Evolutionary conservation across 1,284 basidiomycete genomes (phyloP).

Genomic region (Pulveroboletus sp.): DNA sequence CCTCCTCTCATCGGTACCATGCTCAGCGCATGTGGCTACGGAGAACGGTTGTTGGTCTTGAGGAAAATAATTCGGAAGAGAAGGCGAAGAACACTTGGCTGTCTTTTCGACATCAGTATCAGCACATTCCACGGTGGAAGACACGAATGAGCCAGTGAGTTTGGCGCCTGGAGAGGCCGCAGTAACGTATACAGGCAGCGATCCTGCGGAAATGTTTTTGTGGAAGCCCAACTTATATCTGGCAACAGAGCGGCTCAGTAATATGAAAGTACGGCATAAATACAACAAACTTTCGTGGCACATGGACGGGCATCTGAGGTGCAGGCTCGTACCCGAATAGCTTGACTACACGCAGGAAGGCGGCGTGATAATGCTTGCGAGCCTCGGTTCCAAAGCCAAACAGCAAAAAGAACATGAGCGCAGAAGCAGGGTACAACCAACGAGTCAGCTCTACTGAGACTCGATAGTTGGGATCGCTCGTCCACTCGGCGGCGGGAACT

Average conservation of each 20-base stretch:
- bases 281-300: conserved; percentile 14
- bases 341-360: conserved; percentile 9
- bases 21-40: not conserved
- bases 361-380: conserved; percentile 30
- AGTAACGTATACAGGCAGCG: conserved; percentile 22
- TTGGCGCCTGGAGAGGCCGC: conserved; percentile 4
- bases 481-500: conserved; percentile 26
- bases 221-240: conserved; percentile 11
- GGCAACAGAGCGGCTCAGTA: not conserved
- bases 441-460: conserved; percentile 27
- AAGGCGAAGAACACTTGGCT: conserved; percentile 13
- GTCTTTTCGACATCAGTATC: conserved; percentile 20
- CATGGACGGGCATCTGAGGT: conserved; percentile 1
- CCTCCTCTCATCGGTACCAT: conserved; percentile 1
- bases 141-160: not conserved
- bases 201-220: conserved; percentile 17
- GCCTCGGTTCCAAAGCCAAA: conserved; percentile 43
- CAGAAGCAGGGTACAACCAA: conserved; percentile 38
- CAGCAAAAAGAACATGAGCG: conserved; percentile 41
- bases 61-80: conserved; percentile 13
- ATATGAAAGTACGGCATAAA: not conserved
- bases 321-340: conserved; percentile 16
- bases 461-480: conserved; percentile 17
- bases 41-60: conserved; percentile 4
- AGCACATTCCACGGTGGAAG: not conserved